Evolutionary conservation across 2,329 filamentous ascomycete genomes (phyloP), one percentile per base, ranked within the genome.

Genomic region (Fusarium newnesense): DNA sequence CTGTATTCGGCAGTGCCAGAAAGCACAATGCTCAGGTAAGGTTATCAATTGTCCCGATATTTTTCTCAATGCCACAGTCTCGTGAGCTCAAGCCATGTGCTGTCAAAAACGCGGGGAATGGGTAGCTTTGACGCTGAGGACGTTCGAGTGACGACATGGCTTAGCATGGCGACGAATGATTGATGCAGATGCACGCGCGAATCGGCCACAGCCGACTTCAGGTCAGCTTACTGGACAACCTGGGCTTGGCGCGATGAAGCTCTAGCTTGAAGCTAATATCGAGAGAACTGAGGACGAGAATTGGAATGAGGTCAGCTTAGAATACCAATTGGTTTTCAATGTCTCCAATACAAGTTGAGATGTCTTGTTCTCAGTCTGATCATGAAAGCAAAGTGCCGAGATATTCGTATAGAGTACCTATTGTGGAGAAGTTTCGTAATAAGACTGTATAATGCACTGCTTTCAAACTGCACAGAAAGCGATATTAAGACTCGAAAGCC

Each of bases 81-180:
- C 57, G 70, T 73, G 70, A 70, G 66, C 70, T 67, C 60, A 57
- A 62, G 15, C 46, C 60, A 60, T 69, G 67, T 40, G 60, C 60
- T 68, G 52, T 70, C 39, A 56, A 70, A 59, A 65, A 73, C 70
- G 70, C 63, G 73, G 69, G 65, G 69, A 66, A 72, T 62, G 50
- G 32, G 43, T 62, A 60, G 66, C 58, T 52, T 60, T 57, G 59
- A 46, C 53, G 65, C 62, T 56, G 70, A 53, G 53, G 34, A 64
- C 65, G 66, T 46, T 70, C 43, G 44, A 44, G 74, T 76, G 74
- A 75, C 72, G 68, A 75, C 73, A 75, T 63, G 42, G 69, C 65
- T 66, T 56, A 32, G 49, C 43, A 59, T 46, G 47, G 42, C 49
- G 39, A 58, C 68, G 53, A 60, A 50, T 75, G 39, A 52, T 32